Conservation (phyloP, 202 grass and related monocot species). For the Brachypodium distachyon region DNA sequence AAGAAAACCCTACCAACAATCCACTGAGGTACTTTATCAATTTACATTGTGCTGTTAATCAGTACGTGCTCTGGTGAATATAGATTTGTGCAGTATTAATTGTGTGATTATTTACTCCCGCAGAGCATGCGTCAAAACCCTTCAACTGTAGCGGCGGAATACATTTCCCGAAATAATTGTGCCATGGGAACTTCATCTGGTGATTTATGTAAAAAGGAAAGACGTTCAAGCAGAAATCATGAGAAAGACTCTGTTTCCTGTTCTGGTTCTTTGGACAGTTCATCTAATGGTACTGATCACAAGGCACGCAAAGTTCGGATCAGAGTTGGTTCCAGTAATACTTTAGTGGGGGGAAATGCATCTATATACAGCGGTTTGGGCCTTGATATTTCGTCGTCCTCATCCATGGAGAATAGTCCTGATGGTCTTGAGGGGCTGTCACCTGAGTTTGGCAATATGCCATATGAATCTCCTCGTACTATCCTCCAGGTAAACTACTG, state of each 20-base stretch:
- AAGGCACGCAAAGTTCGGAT: conserved; percentile 63
- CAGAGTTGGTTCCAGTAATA: conserved; percentile 48
- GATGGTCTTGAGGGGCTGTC: conserved; percentile 32
- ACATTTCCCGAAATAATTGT: conserved; percentile 36
- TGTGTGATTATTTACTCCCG: conserved; percentile 5
- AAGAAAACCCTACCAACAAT: conserved; percentile 37
- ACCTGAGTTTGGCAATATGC: conserved; percentile 33
- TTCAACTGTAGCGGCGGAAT: conserved; percentile 29
- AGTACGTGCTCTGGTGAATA: background rate
- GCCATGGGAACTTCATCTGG: conserved; percentile 18
- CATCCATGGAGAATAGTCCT: conserved; percentile 55
- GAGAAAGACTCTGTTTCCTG: conserved; percentile 7
- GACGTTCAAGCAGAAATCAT: conserved; percentile 10
- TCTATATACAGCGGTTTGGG: conserved; percentile 57
- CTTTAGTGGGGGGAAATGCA: conserved; percentile 46
- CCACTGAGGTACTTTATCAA: conserved; percentile 39
- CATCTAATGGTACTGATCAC: conserved; percentile 30
- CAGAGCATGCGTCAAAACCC: conserved; percentile 40
- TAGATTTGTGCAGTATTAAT: background rate
- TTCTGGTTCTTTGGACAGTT: conserved; percentile 29
- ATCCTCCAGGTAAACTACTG: conserved; percentile 66
- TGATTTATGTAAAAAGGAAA: conserved; percentile 32
- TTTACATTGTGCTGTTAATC: background rate
- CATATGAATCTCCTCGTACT: conserved; percentile 62
- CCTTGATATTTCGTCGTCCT: conserved; percentile 76